These are phyloP conservation scores for Nitzschia sp. DNA, from an alignment of 108 stramenopile species.

Conservation along the genomic window DNA sequence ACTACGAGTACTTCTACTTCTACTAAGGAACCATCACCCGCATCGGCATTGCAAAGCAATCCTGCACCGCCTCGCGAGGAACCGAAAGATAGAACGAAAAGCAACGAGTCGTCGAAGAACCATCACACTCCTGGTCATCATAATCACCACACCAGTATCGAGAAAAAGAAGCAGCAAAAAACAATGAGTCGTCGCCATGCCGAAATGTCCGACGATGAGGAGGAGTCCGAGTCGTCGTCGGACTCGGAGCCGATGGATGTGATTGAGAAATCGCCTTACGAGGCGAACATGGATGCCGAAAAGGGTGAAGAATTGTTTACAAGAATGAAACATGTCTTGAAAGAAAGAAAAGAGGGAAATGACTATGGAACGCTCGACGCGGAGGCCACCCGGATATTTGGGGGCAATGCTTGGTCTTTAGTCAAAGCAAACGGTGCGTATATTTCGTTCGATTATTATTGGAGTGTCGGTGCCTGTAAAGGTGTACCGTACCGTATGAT, in stretches of 20 bases:
- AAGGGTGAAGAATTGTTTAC: conserved; percentile 21
- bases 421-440: conserved; percentile 27
- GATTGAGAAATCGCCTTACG: conserved; percentile 36
- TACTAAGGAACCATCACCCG: neutral
- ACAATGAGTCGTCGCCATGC: neutral
- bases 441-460: too few species aligned
- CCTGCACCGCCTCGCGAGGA: neutral
- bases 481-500: too few species aligned
- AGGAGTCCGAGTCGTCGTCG: neutral
- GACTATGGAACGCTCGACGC: conserved; percentile 9
- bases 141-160: too few species aligned
- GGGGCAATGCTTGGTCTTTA: conserved; percentile 23
- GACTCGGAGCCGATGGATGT: conserved; percentile 22
- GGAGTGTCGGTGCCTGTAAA: too few species aligned
- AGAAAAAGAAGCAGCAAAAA: neutral
- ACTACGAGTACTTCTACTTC: too few species aligned
- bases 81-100: neutral
- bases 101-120: neutral
- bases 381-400: conserved; percentile 24
- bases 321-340: conserved; percentile 19
- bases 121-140: too few species aligned
- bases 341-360: conserved; percentile 3
- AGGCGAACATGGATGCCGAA: conserved; percentile 26
- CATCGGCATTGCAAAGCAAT: neutral
- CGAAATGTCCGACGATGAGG: neutral